These are phyloP conservation scores for Paecilomyces fulvus DNA, from an alignment of 2,329 filamentous ascomycete genomes.

Conservation along the genomic window DNA sequence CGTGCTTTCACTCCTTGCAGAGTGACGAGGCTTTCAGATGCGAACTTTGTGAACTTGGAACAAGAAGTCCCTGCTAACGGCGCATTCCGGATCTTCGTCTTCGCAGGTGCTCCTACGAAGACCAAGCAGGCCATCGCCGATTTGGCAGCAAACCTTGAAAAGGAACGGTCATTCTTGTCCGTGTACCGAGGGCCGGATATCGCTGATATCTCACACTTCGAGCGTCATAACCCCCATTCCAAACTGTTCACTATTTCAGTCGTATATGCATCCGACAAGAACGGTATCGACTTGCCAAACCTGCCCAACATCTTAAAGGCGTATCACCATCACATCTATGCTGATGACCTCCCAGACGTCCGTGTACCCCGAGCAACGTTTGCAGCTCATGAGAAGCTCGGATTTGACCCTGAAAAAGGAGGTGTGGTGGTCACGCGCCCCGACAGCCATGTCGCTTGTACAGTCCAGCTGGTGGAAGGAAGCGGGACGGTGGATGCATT, in stretches of 20 bases:
- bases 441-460: conserved; percentile 77
- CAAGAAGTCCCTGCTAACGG: conserved; percentile 85
- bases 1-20: conserved; percentile 68
- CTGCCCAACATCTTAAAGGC: conserved; percentile 63
- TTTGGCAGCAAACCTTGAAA: conserved; percentile 56
- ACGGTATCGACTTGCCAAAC: conserved; percentile 64
- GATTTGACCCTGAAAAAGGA: conserved; percentile 62
- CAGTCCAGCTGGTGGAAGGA: conserved; percentile 65
- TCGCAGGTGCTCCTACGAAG: conserved; percentile 59
- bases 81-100: conserved; percentile 77
- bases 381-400: conserved; percentile 80
- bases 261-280: conserved; percentile 60
- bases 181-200: conserved; percentile 56
- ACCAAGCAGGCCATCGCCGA: conserved; percentile 59
- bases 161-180: conserved; percentile 63
- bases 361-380: conserved; percentile 61
- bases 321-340: conserved; percentile 77
- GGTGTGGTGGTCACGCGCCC: conserved; percentile 78
- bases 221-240: conserved; percentile 77
- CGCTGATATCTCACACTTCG: conserved; percentile 60
- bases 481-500: conserved; percentile 70
- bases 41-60: conserved; percentile 83
- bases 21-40: conserved; percentile 79
- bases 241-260: conserved; percentile 72
- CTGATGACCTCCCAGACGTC: conserved; percentile 70